These are phyloP conservation scores for Sechiopsis laciniata DNA, from an alignment of 306 rosid species.

Conservation along the genomic window DNA sequence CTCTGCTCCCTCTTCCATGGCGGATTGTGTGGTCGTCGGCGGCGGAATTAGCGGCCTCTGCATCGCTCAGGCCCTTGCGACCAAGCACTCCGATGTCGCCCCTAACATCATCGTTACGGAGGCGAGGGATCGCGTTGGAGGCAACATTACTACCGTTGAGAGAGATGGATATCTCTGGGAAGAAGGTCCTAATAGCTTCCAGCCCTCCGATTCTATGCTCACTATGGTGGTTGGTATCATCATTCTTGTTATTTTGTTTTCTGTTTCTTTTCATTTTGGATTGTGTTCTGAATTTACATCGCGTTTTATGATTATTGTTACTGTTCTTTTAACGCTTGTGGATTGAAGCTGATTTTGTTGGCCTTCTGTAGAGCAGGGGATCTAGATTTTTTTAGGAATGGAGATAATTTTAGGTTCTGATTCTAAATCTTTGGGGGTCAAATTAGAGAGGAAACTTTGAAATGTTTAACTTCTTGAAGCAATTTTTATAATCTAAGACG, in stretches of 20 bases:
- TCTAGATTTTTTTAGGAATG: background rate
- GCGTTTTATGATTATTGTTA: background rate
- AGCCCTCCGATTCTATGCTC: conserved; percentile 90
- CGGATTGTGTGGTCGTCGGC: conserved; percentile 75
- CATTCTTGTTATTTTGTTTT: background rate
- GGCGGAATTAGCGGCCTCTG: conserved; percentile 91
- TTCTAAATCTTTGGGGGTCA: background rate
- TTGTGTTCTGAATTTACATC: background rate
- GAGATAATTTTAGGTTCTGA: background rate
- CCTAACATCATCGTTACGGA: conserved; percentile 62
- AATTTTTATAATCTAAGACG: no score
- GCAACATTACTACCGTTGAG: conserved; percentile 71
- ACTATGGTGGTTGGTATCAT: conserved; percentile 80
- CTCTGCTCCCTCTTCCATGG: conserved; percentile 12
- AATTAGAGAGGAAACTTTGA: background rate
- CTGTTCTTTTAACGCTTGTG: background rate
- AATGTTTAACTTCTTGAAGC: no score
- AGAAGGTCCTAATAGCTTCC: conserved; percentile 94
- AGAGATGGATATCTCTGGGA: conserved; percentile 86
- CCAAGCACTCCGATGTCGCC: conserved; percentile 50
- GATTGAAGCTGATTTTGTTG: background rate
- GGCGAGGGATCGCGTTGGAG: conserved; percentile 78
- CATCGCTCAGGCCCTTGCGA: conserved; percentile 84
- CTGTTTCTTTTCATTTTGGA: conserved; percentile 15
- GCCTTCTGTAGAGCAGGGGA: background rate